phyloP scores from a whole-genome alignment of 2,329 filamentous ascomycete species.

The Monilinia fructicola region DNA sequence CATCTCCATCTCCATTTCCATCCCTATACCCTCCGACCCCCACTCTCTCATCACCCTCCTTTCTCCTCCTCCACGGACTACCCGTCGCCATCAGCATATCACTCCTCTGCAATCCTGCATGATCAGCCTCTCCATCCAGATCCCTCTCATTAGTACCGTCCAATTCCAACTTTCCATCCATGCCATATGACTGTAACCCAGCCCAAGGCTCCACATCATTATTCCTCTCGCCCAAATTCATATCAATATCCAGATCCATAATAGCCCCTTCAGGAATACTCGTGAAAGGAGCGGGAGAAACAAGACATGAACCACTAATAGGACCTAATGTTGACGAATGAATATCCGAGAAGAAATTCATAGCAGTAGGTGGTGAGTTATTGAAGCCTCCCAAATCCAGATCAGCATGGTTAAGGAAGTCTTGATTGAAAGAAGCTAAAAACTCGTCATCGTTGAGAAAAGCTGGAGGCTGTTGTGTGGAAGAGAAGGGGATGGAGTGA shows the following conservation, averaged over 20 bases:
- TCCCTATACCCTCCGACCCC: no score
- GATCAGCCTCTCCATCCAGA: conserved; percentile 19
- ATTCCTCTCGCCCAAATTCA: conserved; percentile 14
- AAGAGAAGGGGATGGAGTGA: conserved; percentile 5
- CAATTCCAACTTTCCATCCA: conserved; percentile 13
- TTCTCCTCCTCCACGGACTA: conserved; percentile 27
- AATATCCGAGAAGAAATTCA: conserved; percentile 1
- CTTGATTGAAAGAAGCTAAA: conserved; percentile 31
- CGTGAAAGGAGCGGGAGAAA: neutral
- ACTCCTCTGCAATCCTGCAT: conserved; percentile 22
- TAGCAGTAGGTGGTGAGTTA: neutral
- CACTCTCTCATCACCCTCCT: conserved; percentile 1
- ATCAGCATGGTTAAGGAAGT: conserved; percentile 11
- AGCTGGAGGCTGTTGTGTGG: conserved; percentile 7
- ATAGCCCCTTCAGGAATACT: neutral
- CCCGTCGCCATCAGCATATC: conserved; percentile 26
- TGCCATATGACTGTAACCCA: neutral
- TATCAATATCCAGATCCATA: conserved; percentile 24
- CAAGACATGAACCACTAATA: neutral
- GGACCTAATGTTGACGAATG: neutral
- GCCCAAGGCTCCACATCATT: neutral
- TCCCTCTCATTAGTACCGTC: conserved; percentile 5
- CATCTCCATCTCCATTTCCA: no score
- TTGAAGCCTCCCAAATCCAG: neutral
- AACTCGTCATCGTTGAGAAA: conserved; percentile 30